phyloP scores from a whole-genome alignment of 768 basidiomycete species.

The Hygrophorus russula region DNA sequence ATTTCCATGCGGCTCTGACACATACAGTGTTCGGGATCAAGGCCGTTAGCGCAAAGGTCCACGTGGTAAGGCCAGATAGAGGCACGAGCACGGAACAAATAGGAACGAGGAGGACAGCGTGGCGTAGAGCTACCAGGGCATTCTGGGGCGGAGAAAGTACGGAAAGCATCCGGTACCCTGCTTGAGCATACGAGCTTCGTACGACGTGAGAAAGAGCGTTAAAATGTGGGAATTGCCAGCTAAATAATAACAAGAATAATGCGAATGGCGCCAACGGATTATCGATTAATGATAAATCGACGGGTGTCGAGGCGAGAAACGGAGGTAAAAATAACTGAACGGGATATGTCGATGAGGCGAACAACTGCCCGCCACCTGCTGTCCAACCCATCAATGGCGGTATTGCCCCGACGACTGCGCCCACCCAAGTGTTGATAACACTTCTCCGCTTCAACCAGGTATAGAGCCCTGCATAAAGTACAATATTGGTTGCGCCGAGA shows the following conservation, averaged over 20 bases:
- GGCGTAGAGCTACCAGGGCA: conserved; percentile 75
- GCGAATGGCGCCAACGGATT: conserved; percentile 76
- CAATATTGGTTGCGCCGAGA: conserved; percentile 76
- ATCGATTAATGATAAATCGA: conserved; percentile 46
- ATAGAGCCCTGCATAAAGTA: conserved; percentile 84
- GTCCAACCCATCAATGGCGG: conserved; percentile 99
- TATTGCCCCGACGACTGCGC: conserved; percentile 82
- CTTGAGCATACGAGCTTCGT: conserved; percentile 81
- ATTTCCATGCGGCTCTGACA: conserved; percentile 56
- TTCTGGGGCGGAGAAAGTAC: conserved; percentile 72
- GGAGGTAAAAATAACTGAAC: conserved; percentile 50
- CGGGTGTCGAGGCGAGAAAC: conserved; percentile 31
- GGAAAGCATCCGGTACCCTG: conserved; percentile 88
- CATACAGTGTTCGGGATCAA: conserved; percentile 67
- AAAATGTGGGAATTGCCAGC: conserved; percentile 99
- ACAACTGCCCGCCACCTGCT: conserved; percentile 73
- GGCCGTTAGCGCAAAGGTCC: conserved; percentile 74
- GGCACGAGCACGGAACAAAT: conserved; percentile 76
- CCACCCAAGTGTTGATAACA: conserved; percentile 87
- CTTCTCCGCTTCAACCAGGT: conserved; percentile 85
- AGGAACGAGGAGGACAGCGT: conserved; percentile 65
- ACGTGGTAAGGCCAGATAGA: conserved; percentile 86
- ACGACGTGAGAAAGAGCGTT: conserved; percentile 85
- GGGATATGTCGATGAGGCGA: conserved; percentile 54
- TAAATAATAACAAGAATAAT: conserved; percentile 78